These are phyloP conservation scores for Astragalus glycyphyllos DNA, from an alignment of 306 rosid genomes.

Conservation along the genomic window DNA sequence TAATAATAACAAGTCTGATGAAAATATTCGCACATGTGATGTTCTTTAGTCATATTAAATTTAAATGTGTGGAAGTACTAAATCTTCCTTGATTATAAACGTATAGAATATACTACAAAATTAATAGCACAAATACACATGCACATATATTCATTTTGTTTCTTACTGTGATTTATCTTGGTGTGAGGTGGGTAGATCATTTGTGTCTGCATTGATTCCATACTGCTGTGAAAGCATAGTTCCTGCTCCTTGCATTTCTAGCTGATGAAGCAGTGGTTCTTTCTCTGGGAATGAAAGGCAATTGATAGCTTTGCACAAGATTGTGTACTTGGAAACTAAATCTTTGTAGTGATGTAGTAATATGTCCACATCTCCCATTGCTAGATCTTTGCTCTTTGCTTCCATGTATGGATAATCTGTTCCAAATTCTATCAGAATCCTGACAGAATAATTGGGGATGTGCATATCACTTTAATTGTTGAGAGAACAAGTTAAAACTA, in stretches of 20 bases:
- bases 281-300: conserved; percentile 48
- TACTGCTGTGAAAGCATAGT: not conserved
- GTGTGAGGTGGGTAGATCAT: not conserved
- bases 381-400: conserved; percentile 61
- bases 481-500: conserved; percentile 36
- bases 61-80: not conserved
- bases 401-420: conserved; percentile 66
- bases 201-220: not conserved
- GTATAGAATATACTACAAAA: not conserved
- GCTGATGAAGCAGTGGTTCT: conserved; percentile 46
- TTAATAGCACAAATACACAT: not conserved
- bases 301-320: conserved; percentile 48
- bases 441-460: not conserved
- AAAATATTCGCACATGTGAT: too few relatives aligned
- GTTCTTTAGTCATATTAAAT: too few relatives aligned
- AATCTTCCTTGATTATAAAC: not conserved
- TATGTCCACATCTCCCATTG: conserved; percentile 59
- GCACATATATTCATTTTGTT: not conserved
- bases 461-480: not conserved
- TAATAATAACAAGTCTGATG: too few relatives aligned
- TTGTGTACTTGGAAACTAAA: conserved; percentile 60
- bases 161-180: conserved; percentile 6
- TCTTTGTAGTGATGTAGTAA: conserved; percentile 60
- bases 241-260: conserved; percentile 37
- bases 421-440: too few relatives aligned